Evolutionary conservation across 1,139 yeast species (phyloP).

Genomic region (Yamadazyma siamensis): DNA sequence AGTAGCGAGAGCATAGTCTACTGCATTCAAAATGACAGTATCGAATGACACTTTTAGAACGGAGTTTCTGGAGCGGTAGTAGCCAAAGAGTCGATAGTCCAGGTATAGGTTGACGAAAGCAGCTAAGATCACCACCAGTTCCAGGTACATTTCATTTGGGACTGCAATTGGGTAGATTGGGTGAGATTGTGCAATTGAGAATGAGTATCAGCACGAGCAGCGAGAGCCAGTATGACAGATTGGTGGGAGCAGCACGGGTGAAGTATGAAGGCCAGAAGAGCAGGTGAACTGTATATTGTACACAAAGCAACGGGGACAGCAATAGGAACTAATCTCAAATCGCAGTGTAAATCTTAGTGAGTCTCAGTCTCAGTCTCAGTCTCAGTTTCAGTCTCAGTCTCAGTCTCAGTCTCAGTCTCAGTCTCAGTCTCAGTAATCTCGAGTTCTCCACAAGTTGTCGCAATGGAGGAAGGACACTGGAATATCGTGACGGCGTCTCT

Average conservation of each 20-base stretch:
- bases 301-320: too few species aligned
- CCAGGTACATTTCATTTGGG: conserved; percentile 3
- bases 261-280: too few species aligned
- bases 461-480: conserved; percentile 53
- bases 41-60: conserved; percentile 30
- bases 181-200: too few species aligned
- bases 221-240: too few species aligned
- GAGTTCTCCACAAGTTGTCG: too few species aligned
- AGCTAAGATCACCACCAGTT: conserved; percentile 4
- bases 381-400: conserved; percentile 1
- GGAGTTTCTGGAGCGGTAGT: conserved; percentile 19
- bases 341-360: neutral
- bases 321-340: too few species aligned
- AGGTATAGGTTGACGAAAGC: conserved; percentile 10
- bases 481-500: conserved; percentile 61
- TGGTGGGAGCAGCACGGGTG: too few species aligned
- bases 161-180: too few species aligned
- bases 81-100: conserved; percentile 16
- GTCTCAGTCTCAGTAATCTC: neutral
- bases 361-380: neutral
- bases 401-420: conserved; percentile 1
- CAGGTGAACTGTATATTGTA: too few species aligned
- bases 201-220: too few species aligned
- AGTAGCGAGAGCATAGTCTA: conserved; percentile 12
- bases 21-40: conserved; percentile 14